Conservation (phyloP, 2,329 filamentous ascomycete genomes). For the Chalaropsis thielavioides region DNA sequence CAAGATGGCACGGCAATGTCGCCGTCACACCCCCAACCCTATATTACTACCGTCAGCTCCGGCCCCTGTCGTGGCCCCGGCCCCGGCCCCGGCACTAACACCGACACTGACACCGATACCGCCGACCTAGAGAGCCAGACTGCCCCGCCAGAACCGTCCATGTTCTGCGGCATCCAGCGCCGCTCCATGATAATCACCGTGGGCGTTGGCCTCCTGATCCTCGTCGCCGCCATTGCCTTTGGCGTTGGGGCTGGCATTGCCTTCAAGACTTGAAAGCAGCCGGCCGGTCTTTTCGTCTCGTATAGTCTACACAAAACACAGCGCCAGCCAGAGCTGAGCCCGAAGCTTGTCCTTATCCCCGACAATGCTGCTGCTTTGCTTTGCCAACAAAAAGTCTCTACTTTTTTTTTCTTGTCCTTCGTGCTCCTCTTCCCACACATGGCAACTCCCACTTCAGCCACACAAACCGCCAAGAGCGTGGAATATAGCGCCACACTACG, state of each 20-base stretch:
- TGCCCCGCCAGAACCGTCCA: slow-evolving; percentile 8
- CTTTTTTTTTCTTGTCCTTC: background rate
- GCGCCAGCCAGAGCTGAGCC: background rate
- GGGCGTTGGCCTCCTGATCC: slow-evolving; percentile 18
- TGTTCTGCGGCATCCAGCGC: slow-evolving; percentile 20
- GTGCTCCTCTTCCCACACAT: background rate
- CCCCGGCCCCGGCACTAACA: background rate
- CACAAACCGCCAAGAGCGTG: no score
- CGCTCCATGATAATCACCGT: slow-evolving; percentile 20
- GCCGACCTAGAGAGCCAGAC: slow-evolving; percentile 3
- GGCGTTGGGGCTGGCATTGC: slow-evolving; percentile 21
- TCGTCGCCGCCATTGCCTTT: slow-evolving; percentile 20
- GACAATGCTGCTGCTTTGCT: no score
- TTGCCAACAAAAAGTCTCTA: background rate
- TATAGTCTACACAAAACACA: background rate
- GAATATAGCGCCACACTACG: background rate
- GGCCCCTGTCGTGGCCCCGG: no score
- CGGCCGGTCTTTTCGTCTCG: background rate
- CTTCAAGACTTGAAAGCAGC: slow-evolving; percentile 14
- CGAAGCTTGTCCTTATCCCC: background rate
- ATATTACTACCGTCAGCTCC: no score
- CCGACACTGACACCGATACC: background rate
- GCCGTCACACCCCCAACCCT: background rate
- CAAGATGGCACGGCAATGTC: slow-evolving; percentile 9
- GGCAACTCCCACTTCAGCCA: background rate